Percentiles rank a stretch among this genome's conserved stretches.
Evolutionary conservation across 495 filamentous ascomycete genomes (phyloP).

Genomic region (Cercophora newfieldiana): DNA sequence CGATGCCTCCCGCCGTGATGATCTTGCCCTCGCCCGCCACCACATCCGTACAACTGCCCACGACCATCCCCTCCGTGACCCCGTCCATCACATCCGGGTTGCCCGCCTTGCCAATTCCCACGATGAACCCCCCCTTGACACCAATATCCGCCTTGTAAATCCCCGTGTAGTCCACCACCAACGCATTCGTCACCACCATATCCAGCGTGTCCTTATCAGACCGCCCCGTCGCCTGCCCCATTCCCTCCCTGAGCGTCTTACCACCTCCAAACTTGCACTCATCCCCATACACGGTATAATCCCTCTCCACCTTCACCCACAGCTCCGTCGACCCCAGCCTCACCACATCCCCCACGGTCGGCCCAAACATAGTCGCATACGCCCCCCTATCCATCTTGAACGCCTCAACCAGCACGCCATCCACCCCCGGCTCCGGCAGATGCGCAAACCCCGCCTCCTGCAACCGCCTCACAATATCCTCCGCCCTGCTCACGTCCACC

Average conservation of each 20-base stretch:
- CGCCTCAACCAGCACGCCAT: slow-evolving; percentile 49
- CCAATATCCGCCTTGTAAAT: slow-evolving; percentile 99
- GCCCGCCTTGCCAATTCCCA: slow-evolving; percentile 91
- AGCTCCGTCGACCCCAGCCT: slow-evolving; percentile 82
- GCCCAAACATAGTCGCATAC: slow-evolving; percentile 89
- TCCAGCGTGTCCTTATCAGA: slow-evolving; percentile 72
- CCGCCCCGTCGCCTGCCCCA: slow-evolving; percentile 87
- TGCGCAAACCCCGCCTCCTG: slow-evolving; percentile 76
- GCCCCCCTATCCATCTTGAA: slow-evolving; percentile 73
- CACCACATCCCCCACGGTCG: slow-evolving; percentile 83
- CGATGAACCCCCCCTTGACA: slow-evolving; percentile 84
- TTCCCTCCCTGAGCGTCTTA: slow-evolving; percentile 91
- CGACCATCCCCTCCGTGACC: slow-evolving; percentile 73
- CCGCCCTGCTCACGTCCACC: slow-evolving; percentile 60
- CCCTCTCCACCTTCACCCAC: slow-evolving; percentile 91
- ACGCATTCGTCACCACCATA: slow-evolving; percentile 86
- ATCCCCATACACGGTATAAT: slow-evolving; percentile 82
- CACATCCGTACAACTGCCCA: slow-evolving; percentile 93
- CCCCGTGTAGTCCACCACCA: slow-evolving; percentile 88
- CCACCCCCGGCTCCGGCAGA: slow-evolving; percentile 63
- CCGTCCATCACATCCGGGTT: slow-evolving; percentile 97
- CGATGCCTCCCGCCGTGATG: slow-evolving; percentile 86
- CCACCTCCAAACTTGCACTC: slow-evolving; percentile 96
- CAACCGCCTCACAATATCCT: slow-evolving; percentile 67
- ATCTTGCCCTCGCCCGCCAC: slow-evolving; percentile 94